Evolutionary conservation across 305 asterid species (phyloP), one percentile per base, ranked within the genome.

Genomic region (Lippia alba): DNA sequence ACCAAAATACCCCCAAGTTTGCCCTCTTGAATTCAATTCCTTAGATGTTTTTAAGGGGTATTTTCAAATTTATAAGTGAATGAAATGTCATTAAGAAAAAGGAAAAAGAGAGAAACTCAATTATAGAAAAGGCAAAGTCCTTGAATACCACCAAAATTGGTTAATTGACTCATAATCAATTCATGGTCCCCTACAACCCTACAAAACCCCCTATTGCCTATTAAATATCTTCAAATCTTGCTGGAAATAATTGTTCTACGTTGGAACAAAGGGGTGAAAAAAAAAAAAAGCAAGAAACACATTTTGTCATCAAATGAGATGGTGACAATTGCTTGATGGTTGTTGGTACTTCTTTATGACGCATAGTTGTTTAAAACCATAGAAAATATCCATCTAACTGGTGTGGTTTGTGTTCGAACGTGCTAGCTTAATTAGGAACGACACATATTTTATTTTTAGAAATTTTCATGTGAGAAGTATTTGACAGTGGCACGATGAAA

Each of bases 271-370:
- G 30, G 30, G 30, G 30, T 1, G 3, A 85, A 60, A 70, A 72
- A 19, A 15, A 59, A 41, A 16, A 24, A 32, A 30, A 19, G 10
- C 1, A 36, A 36, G 41, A 41, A 48, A 33, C n/a, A 51, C 39
- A 59, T 59, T 24, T 79, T 81, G 82, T 79, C 74, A 78, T 76
- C 64, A 74, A 74, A 72, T 60, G 53, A 73, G 91, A 88, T 58
- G 66, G 88, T 75, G 91, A 88, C 89, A 80, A 80, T 67, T 86
- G 86, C 87, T 80, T 79, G 72, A 74, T 68, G 86, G 87, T 83
- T 80, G 89, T 80, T 84, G 89, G 78, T 80, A 76, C 87, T 82
- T 82, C 82, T 84, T 88, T 76, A 88, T 88, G 82, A 85, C 70
- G 75, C 86, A 73, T 75, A 74, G 72, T 69, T 77, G 67, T 85